Evolutionary conservation across 225 moss, liverwort and hornwort genomes (phyloP).

Genomic region (Sphagnum tenellum): DNA sequence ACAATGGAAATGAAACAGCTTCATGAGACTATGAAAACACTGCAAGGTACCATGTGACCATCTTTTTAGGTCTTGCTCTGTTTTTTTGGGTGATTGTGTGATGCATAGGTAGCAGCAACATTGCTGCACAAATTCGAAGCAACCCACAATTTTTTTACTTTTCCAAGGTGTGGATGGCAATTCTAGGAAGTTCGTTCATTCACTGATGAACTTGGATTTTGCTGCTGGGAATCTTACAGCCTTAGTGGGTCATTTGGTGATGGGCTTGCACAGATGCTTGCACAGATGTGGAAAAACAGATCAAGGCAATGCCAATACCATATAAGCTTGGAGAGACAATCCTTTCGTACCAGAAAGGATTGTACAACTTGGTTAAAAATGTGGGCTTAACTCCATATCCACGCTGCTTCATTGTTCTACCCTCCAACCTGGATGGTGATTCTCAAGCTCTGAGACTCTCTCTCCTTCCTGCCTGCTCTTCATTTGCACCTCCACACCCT

Average conservation of each 20-base stretch:
- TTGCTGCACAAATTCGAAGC: no score
- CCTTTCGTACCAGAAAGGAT: neutral
- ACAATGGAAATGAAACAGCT: neutral
- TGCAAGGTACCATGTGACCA: neutral
- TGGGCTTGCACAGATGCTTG: neutral
- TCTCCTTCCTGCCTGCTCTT: neutral
- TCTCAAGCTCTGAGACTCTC: neutral
- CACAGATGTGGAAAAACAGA: neutral
- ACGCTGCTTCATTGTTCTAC: conserved; percentile 1
- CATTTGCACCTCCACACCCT: no score
- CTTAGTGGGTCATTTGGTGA: no score
- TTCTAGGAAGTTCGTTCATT: no score
- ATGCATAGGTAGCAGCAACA: no score
- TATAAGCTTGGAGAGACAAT: neutral
- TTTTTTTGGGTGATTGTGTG: neutral
- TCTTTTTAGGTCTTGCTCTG: neutral
- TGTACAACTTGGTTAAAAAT: neutral
- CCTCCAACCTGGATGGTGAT: neutral
- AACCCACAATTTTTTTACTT: neutral
- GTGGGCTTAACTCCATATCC: conserved; percentile 2
- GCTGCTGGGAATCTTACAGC: no score
- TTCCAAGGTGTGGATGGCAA: neutral
- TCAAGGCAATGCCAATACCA: neutral
- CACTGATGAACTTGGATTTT: no score
- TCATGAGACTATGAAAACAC: neutral